These are phyloP conservation scores for Lactifluus piperatus DNA, from an alignment of 768 basidiomycete genomes.

Conservation along the genomic window DNA sequence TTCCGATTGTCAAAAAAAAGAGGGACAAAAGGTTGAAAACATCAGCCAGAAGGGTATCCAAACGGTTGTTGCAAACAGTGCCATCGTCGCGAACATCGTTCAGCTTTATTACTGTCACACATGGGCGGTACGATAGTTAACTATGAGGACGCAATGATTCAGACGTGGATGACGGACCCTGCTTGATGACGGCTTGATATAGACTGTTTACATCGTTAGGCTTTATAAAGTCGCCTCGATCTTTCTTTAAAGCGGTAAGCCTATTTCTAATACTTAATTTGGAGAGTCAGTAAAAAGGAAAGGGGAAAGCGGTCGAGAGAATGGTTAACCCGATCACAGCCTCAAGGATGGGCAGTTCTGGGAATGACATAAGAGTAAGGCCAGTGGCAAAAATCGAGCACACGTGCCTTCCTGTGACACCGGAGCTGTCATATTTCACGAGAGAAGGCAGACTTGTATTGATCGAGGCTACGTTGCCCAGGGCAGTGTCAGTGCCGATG, in stretches of 20 bases:
- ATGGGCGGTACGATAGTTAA: background rate
- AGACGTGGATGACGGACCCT: conserved; percentile 46
- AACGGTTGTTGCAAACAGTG: conserved; percentile 71
- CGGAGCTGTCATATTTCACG: conserved; percentile 42
- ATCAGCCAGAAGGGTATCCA: conserved; percentile 93
- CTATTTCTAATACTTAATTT: conserved; percentile 79
- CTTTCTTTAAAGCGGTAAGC: conserved; percentile 89
- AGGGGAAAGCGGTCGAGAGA: conserved; percentile 18
- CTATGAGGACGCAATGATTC: background rate
- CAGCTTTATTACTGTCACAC: conserved; percentile 67
- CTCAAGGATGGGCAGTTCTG: conserved; percentile 92
- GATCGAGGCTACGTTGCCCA: background rate
- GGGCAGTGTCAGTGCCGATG: background rate
- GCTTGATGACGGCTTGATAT: conserved; percentile 89
- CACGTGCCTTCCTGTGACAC: conserved; percentile 73
- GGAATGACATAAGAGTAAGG: conserved; percentile 23
- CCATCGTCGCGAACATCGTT: conserved; percentile 84
- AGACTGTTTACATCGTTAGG: conserved; percentile 88
- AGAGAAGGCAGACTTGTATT: background rate
- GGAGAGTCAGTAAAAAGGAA: background rate
- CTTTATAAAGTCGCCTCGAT: conserved; percentile 87
- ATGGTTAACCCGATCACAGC: conserved; percentile 73
- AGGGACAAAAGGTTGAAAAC: conserved; percentile 92
- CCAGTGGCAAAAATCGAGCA: conserved; percentile 19
- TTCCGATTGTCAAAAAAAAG: conserved; percentile 97